Base-by-base conservation (phyloP, 208 protist species). In the Borovskyia barvae region DNA sequence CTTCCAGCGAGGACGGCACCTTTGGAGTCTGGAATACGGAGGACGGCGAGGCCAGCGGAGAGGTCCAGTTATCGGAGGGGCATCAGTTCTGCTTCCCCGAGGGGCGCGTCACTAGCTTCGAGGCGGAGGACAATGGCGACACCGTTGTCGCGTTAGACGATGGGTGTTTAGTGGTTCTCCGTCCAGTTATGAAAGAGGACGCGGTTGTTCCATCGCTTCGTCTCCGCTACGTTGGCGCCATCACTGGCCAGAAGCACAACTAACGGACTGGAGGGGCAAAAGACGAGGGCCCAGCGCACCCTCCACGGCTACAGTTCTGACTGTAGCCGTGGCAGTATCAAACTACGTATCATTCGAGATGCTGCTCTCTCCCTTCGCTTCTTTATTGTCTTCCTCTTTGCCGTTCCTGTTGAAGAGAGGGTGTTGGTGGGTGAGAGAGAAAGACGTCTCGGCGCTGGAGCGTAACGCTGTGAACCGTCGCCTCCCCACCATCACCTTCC, bases 21-120 rank as follows among this genome's bases (percentile, higher is more conserved):
- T 61, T 87, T 14, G 69, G 69, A 5, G 57, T 82, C 36, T 85
- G 78, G 78, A 72, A 73, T n/a, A 29, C 68, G 4, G 66, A 76
- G 25, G 47, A 68, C 17, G 66, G 63, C 14, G 32, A 46, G 28
- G 20, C 25, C 25, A 55, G 59, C 37, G 70, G 58, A 0, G 72
- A 77, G 33, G 72, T 90, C 39, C 47, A 68, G 20, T 49, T 71
- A 29, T 20, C 57, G 6, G 45, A 49, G 14, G 52, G 65, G 41
- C 63, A 67, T 49, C 52, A 43, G 25, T 75, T 75, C 45, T 50
- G 51, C 17, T 29, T 82, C 20, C 73, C 60, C 8, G 83, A 90
- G 53, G 76, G 77, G 36, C 70, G 61, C 30, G 59, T 90, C 9
- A 85, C 83, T 7, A 63, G 43, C 50, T 66, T 80, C 26, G 72